These are phyloP conservation scores for Pseudognaphalium luteoalbum DNA, from an alignment of 129 eudicot species.

Conservation along the genomic window DNA sequence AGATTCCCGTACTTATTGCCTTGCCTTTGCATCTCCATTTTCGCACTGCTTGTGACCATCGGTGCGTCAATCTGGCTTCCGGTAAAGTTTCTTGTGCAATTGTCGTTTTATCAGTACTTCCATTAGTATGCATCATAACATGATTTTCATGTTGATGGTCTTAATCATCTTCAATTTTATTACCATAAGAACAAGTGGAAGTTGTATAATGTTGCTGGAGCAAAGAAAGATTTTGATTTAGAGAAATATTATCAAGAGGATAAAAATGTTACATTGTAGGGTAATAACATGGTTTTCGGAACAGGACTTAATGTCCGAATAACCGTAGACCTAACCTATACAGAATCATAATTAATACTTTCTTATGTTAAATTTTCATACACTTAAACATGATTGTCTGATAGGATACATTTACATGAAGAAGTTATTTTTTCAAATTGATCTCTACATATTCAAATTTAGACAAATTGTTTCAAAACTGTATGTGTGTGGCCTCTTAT, in stretches of 20 bases:
- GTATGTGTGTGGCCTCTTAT: background rate
- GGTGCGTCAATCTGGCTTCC: slow-evolving; percentile 67
- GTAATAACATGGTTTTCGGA: background rate
- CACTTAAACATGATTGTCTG: background rate
- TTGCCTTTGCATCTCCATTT: slow-evolving; percentile 62
- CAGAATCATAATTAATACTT: background rate
- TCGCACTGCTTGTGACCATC: slow-evolving; percentile 55
- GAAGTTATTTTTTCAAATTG: background rate
- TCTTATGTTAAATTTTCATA: background rate
- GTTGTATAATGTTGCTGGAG: background rate
- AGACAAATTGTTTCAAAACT: background rate
- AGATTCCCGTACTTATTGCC: slow-evolving; percentile 96
- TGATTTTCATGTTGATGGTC: slow-evolving; percentile 6
- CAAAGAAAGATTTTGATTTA: background rate
- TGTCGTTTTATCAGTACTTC: background rate
- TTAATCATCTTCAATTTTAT: background rate
- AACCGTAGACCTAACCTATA: background rate
- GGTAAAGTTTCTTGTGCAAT: slow-evolving; percentile 45
- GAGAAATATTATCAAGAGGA: background rate
- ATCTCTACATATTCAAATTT: background rate
- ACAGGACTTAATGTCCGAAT: background rate
- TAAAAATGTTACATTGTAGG: background rate
- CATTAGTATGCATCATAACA: slow-evolving; percentile 10
- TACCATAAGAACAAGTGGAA: background rate
- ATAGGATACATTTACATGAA: background rate